Percentiles rank a stretch among this genome's conserved stretches.
Evolutionary conservation across 202 grass and related monocot genomes (phyloP).

Genomic region (Panicum virgatum): DNA sequence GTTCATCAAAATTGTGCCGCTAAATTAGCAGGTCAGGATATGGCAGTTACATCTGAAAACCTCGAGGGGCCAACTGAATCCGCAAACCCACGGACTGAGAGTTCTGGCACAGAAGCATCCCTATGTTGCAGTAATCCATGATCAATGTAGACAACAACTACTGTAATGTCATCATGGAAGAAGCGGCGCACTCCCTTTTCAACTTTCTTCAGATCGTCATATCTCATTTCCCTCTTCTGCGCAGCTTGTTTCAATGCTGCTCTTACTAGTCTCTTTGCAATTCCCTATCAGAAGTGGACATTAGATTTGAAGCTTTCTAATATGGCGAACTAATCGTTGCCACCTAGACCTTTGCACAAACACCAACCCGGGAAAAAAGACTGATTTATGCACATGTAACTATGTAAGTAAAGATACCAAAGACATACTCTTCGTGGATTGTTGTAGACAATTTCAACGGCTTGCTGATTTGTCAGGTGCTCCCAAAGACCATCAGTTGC

Average conservation of each 20-base stretch:
- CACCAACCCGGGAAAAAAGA: neutral
- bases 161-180: conserved; percentile 98
- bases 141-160: conserved; percentile 81
- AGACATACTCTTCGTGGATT: conserved; percentile 70
- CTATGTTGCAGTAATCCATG: conserved; percentile 49
- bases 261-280: conserved; percentile 87
- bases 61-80: conserved; percentile 64
- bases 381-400: neutral
- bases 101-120: conserved; percentile 42
- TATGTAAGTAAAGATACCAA: neutral
- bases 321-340: neutral
- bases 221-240: conserved; percentile 90
- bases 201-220: conserved; percentile 84
- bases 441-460: conserved; percentile 67
- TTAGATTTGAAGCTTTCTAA: neutral
- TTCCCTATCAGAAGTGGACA: conserved; percentile 52
- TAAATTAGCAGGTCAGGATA: conserved; percentile 41
- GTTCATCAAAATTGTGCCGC: conserved; percentile 18
- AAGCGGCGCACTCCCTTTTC: conserved; percentile 91
- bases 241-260: conserved; percentile 83
- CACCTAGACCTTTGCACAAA: neutral
- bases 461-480: conserved; percentile 76
- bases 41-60: conserved; percentile 51
- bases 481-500: conserved; percentile 85
- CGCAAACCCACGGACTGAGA: conserved; percentile 66